A percentile compares a stretch with the other conserved stretches of the same genome.
Conservation (phyloP, 345 rosid genomes). For the Eutrema japonicum region DNA sequence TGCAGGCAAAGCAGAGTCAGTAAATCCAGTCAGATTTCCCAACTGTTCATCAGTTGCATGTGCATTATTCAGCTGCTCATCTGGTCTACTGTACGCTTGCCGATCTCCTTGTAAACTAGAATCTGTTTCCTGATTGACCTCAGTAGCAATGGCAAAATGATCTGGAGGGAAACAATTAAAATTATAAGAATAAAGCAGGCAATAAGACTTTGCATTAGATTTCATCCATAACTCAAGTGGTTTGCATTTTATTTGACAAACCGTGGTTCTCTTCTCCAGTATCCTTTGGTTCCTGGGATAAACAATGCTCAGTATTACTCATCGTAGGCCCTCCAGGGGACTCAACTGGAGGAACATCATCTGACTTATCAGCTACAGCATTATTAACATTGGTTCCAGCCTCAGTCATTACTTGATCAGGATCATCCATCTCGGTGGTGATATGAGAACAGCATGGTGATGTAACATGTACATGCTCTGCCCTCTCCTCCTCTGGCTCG, state of each 20-base stretch:
- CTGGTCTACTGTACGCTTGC: conserved; percentile 44
- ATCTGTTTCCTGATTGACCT: conserved; percentile 50
- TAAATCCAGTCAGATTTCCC: conserved; percentile 45
- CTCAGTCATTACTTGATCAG: conserved; percentile 41
- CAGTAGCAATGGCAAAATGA: conserved; percentile 31
- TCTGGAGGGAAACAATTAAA: conserved; percentile 36
- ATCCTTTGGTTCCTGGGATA: conserved; percentile 41
- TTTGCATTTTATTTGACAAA: conserved; percentile 32
- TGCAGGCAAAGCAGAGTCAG: conserved; percentile 59
- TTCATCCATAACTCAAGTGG: conserved; percentile 2
- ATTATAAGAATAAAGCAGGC: conserved; percentile 14
- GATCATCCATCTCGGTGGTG: conserved; percentile 53
- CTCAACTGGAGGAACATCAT: conserved; percentile 46
- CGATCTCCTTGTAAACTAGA: conserved; percentile 50
- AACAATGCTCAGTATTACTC: conserved; percentile 48
- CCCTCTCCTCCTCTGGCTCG: conserved; percentile 48
- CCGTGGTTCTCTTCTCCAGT: conserved; percentile 36
- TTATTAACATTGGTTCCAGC: conserved; percentile 34
- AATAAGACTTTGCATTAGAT: conserved; percentile 29
- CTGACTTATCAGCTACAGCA: conserved; percentile 37
- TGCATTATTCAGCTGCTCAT: conserved; percentile 46
- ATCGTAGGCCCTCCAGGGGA: conserved; percentile 39
- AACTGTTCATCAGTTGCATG: conserved; percentile 47
- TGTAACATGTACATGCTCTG: conserved; percentile 47
- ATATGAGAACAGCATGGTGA: conserved; percentile 55